phyloP scores from a whole-genome alignment of 352 stramenopile species.

The Pythium plurisporium region DNA sequence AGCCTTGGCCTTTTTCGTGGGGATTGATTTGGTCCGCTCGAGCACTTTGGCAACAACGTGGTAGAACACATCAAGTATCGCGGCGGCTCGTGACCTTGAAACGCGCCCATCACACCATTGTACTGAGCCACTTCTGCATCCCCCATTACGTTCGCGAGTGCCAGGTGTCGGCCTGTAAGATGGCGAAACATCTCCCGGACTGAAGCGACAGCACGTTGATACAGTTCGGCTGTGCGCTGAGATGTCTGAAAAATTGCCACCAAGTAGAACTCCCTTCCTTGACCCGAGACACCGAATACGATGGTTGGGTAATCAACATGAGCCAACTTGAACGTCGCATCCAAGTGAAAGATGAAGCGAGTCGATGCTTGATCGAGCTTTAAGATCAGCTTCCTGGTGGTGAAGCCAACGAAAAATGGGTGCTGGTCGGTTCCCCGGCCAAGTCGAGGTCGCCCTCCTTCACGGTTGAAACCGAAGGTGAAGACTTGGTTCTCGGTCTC shows the following conservation, averaged over 20 bases:
- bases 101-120: constrained; percentile 8
- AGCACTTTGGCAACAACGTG: constrained; percentile 21
- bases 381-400: not conserved
- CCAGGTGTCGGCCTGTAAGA: not conserved
- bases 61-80: constrained; percentile 23
- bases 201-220: not conserved
- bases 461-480: not conserved
- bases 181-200: not conserved
- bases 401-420: constrained; percentile 8
- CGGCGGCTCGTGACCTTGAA: not conserved
- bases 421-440: constrained; percentile 3
- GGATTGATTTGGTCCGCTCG: constrained; percentile 1
- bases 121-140: constrained; percentile 17
- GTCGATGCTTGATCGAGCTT: not conserved
- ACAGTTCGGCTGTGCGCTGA: constrained; percentile 1
- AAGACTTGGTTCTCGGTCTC: not conserved
- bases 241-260: constrained; percentile 4
- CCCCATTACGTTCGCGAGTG: constrained; percentile 10
- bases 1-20: not conserved
- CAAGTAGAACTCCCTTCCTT: constrained; percentile 1
- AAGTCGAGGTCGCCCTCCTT: not conserved
- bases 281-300: constrained; percentile 4
- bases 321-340: constrained; percentile 12
- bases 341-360: constrained; percentile 6
- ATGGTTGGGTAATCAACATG: constrained; percentile 6